Conservation (phyloP, 2,329 filamentous ascomycete species). For the Cercospora canescens region DNA sequence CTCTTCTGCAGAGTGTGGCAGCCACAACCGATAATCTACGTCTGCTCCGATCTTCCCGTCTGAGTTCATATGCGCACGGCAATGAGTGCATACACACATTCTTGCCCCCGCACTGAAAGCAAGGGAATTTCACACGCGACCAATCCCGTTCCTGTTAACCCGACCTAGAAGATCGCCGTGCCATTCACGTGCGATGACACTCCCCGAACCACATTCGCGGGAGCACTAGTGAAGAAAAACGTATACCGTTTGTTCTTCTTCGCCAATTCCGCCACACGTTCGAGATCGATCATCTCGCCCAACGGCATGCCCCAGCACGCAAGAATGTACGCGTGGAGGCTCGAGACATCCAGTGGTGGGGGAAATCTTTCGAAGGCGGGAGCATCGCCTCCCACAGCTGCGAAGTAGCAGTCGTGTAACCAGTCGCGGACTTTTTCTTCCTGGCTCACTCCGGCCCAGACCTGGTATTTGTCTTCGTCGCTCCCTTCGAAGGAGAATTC, state of each 20-base stretch:
- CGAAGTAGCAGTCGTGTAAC: constrained; percentile 69
- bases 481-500: constrained; percentile 45
- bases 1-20: neutral
- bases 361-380: constrained; percentile 66
- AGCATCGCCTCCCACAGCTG: constrained; percentile 64
- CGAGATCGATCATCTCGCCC: constrained; percentile 59
- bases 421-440: constrained; percentile 61
- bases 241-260: constrained; percentile 55
- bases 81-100: neutral
- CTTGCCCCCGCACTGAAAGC: neutral
- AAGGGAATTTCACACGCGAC: neutral
- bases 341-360: constrained; percentile 34
- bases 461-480: constrained; percentile 36
- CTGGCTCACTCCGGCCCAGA: constrained; percentile 54
- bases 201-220: constrained; percentile 59
- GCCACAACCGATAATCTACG: neutral
- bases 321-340: constrained; percentile 52
- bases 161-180: constrained; percentile 38
- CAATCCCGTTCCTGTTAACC: neutral
- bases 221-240: constrained; percentile 63
- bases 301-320: constrained; percentile 56
- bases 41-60: neutral
- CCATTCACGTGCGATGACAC: constrained; percentile 48
- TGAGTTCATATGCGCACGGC: neutral
- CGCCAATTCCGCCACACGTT: constrained; percentile 57